Percentiles rank a stretch among this genome's conserved stretches.
These are phyloP conservation scores for Phytophthora megakarya DNA, from an alignment of 352 stramenopile genomes.

Conservation along the genomic window DNA sequence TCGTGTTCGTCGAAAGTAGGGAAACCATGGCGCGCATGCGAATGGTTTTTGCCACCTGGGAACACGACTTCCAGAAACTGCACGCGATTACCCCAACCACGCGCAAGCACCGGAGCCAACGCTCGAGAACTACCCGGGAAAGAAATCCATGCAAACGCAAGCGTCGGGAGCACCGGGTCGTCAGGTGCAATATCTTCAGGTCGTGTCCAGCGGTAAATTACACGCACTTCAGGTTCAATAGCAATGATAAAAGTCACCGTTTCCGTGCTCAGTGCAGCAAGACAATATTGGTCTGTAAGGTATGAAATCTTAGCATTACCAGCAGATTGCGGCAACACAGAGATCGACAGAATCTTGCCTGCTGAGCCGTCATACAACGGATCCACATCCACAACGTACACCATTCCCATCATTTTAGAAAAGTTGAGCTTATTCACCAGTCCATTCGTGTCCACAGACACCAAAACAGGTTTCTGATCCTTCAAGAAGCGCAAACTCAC, in stretches of 20 bases:
- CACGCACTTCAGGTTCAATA: constrained; percentile 94
- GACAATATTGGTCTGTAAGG: constrained; percentile 84
- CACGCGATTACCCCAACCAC: constrained; percentile 93
- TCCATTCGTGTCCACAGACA: constrained; percentile 88
- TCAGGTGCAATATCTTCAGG: constrained; percentile 72
- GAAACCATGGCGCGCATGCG: constrained; percentile 88
- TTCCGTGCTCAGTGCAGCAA: constrained; percentile 84
- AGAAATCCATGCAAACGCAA: constrained; percentile 95
- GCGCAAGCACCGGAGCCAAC: constrained; percentile 90
- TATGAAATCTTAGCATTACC: constrained; percentile 88
- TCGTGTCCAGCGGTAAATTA: constrained; percentile 93
- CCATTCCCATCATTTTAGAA: constrained; percentile 94
- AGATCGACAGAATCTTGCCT: constrained; percentile 86
- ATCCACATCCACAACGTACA: constrained; percentile 94
- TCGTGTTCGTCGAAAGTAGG: constrained; percentile 95
- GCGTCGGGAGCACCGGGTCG: constrained; percentile 89
- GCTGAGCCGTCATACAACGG: constrained; percentile 95
- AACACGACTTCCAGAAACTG: constrained; percentile 93
- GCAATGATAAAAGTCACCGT: constrained; percentile 96
- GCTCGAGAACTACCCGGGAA: constrained; percentile 83
- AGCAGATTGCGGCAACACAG: constrained; percentile 75
- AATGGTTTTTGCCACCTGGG: constrained; percentile 70
- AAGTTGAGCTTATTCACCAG: constrained; percentile 96
- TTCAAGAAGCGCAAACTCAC: constrained; percentile 87
- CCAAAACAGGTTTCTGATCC: constrained; percentile 82